Percentiles rank a stretch among this genome's conserved stretches.
These are phyloP conservation scores for Penicillium griseofulvum DNA, from an alignment of 2,329 filamentous ascomycete species.

Conservation along the genomic window DNA sequence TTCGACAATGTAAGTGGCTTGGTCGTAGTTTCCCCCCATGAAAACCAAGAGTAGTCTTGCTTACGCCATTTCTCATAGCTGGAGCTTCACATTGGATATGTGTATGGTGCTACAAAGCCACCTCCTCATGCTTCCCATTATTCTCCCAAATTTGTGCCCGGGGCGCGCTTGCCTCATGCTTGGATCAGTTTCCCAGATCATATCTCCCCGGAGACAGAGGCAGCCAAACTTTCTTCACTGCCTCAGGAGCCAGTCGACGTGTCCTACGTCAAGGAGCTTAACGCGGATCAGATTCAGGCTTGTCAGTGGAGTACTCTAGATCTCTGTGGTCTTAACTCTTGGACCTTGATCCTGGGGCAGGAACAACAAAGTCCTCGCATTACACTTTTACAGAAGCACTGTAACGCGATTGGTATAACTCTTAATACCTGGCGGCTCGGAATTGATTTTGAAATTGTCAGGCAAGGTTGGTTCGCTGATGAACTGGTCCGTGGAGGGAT, in stretches of 20 bases:
- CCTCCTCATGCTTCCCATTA: conserved; percentile 41
- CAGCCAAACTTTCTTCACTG: neutral
- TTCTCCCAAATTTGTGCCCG: conserved; percentile 36
- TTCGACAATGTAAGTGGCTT: conserved; percentile 37
- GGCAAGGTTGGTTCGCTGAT: conserved; percentile 8
- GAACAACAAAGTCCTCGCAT: neutral
- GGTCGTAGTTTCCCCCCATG: neutral
- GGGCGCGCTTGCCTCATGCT: conserved; percentile 43
- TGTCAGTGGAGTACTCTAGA: conserved; percentile 39
- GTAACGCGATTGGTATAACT: neutral
- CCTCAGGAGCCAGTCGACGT: conserved; percentile 24
- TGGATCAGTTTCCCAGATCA: conserved; percentile 31
- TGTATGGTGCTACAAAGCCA: conserved; percentile 37
- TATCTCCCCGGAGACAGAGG: neutral
- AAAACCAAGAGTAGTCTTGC: no score
- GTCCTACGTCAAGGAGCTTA: conserved; percentile 37
- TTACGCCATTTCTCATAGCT: conserved; percentile 16
- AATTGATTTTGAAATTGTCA: neutral
- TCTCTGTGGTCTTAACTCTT: conserved; percentile 32
- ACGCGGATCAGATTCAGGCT: conserved; percentile 19
- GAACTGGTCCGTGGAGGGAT: conserved; percentile 26
- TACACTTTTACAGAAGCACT: neutral
- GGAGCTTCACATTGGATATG: conserved; percentile 47
- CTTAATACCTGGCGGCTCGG: conserved; percentile 1
- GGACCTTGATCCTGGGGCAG: conserved; percentile 30